A percentile compares a stretch with the other conserved stretches of the same genome.
These are phyloP conservation scores for Hysterangium stoloniferum DNA, from an alignment of 768 basidiomycete genomes.

Conservation along the genomic window DNA sequence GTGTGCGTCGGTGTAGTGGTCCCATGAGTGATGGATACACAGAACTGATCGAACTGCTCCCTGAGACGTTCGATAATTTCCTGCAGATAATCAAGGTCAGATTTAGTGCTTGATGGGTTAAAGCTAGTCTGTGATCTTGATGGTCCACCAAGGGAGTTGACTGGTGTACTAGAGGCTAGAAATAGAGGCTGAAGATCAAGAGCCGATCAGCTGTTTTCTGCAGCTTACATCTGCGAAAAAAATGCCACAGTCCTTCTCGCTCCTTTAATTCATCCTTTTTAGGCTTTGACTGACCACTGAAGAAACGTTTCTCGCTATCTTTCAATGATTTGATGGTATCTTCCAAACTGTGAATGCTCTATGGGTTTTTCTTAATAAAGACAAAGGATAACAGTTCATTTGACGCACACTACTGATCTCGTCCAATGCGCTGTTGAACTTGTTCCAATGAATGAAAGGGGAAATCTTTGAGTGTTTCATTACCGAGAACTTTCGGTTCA, in stretches of 20 bases:
- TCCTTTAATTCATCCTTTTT: conserved; percentile 35
- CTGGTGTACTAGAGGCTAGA: no score
- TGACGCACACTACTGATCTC: conserved; percentile 53
- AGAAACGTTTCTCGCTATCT: conserved; percentile 2
- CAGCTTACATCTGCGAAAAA: conserved; percentile 60
- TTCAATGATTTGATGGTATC: neutral
- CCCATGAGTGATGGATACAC: neutral
- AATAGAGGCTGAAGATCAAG: no score
- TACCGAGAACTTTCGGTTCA: conserved; percentile 28
- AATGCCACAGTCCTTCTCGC: conserved; percentile 37
- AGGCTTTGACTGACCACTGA: conserved; percentile 45
- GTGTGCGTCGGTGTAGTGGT: conserved; percentile 7
- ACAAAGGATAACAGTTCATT: neutral
- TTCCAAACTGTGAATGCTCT: conserved; percentile 1
- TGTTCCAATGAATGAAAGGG: conserved; percentile 40
- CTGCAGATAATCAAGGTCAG: conserved; percentile 37
- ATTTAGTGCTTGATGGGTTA: no score
- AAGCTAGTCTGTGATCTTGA: no score
- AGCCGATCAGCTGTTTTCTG: no score
- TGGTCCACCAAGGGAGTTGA: no score
- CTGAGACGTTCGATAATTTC: conserved; percentile 46
- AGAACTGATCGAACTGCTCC: conserved; percentile 28
- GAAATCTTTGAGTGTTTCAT: conserved; percentile 26
- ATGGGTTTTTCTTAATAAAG: neutral
- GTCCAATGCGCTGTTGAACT: conserved; percentile 46